Evolutionary conservation across 108 stramenopile genomes (phyloP).

Genomic region (Chaetoceros tenuissimus): DNA sequence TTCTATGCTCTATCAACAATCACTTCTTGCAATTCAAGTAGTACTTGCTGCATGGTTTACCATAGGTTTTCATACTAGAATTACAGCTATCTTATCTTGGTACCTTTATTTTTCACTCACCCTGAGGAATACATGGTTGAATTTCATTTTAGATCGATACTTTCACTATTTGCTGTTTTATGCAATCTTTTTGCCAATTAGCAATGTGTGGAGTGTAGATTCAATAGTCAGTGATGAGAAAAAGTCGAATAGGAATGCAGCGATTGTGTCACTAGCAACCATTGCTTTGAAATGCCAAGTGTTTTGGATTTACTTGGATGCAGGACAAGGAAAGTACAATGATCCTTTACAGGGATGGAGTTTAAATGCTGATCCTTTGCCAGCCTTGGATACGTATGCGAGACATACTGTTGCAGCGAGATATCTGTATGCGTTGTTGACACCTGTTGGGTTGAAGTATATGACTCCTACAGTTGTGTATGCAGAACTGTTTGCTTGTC

Average conservation of each 20-base stretch:
- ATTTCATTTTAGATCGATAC: conserved; percentile 82
- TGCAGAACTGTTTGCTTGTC: conserved; percentile 57
- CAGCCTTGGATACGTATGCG: conserved; percentile 78
- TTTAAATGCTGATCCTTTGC: conserved; percentile 52
- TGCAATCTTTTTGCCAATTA: conserved; percentile 61
- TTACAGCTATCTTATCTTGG: conserved; percentile 64
- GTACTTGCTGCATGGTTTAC: conserved; percentile 45
- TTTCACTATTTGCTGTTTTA: conserved; percentile 76
- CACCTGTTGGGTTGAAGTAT: conserved; percentile 55
- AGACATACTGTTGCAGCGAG: conserved; percentile 63
- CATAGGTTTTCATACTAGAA: conserved; percentile 46
- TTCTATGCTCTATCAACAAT: conserved; percentile 42
- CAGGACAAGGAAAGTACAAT: conserved; percentile 69
- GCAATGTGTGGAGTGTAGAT: conserved; percentile 40
- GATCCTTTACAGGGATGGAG: conserved; percentile 72
- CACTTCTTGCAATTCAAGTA: conserved; percentile 48
- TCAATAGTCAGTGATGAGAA: neutral
- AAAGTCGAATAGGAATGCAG: neutral
- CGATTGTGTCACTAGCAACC: conserved; percentile 24
- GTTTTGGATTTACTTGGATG: conserved; percentile 79
- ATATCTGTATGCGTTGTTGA: conserved; percentile 66
- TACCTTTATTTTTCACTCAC: conserved; percentile 66
- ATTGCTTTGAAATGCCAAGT: conserved; percentile 50
- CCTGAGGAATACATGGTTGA: conserved; percentile 76
- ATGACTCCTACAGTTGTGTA: conserved; percentile 77